phyloP scores from a whole-genome alignment of 257 asterid genomes.

The Ilex asprella region DNA sequence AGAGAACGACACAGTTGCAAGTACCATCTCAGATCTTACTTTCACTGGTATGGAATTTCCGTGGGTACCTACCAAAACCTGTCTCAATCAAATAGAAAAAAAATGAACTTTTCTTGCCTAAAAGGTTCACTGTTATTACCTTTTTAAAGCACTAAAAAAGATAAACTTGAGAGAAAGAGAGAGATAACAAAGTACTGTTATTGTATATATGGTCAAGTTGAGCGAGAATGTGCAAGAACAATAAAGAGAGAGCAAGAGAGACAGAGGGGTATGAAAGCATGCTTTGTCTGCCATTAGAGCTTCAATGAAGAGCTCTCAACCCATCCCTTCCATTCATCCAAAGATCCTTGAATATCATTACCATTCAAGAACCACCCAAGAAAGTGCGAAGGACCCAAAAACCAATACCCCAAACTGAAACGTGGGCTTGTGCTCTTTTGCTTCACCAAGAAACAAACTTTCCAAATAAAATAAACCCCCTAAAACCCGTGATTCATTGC shows the following conservation, averaged over 20 bases:
- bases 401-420: slow-evolving; percentile 10
- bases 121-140: slow-evolving; percentile 28
- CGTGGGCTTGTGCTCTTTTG: slow-evolving; percentile 23
- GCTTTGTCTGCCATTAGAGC: slow-evolving; percentile 93
- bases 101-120: slow-evolving; percentile 22
- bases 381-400: neutral
- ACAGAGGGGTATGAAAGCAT: slow-evolving; percentile 39
- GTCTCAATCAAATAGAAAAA: slow-evolving; percentile 1
- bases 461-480: slow-evolving; percentile 1
- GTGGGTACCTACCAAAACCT: no score
- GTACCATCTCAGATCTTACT: no score
- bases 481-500: slow-evolving; percentile 32
- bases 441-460: slow-evolving; percentile 17
- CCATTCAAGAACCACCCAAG: slow-evolving; percentile 24
- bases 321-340: slow-evolving; percentile 26
- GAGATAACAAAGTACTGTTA: slow-evolving; percentile 15
- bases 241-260: neutral
- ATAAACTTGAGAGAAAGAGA: slow-evolving; percentile 23
- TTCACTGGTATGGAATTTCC: no score
- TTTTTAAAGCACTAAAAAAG: slow-evolving; percentile 55
- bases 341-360: slow-evolving; percentile 24
- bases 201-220: slow-evolving; percentile 6
- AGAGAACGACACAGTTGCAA: no score
- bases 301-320: slow-evolving; percentile 42
- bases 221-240: neutral